These are phyloP conservation scores for Trichoderma guizhouense DNA, from an alignment of 2,329 filamentous ascomycete species.

Conservation along the genomic window DNA sequence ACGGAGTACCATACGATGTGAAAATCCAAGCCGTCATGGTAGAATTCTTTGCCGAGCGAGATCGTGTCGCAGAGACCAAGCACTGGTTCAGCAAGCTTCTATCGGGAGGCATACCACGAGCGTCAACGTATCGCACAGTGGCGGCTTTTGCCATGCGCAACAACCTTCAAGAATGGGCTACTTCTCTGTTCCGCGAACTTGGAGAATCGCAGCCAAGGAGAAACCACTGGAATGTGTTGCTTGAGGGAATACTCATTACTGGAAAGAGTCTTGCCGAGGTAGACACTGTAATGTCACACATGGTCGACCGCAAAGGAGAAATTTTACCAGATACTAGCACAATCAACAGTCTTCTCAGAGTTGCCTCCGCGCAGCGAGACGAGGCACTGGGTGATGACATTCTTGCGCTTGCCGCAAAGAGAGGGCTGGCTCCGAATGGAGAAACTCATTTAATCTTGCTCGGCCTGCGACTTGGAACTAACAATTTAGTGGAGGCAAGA, in stretches of 20 bases:
- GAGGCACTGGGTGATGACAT: slow-evolving; percentile 71
- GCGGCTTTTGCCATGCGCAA: slow-evolving; percentile 56
- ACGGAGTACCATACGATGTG: slow-evolving; percentile 44
- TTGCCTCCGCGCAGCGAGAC: slow-evolving; percentile 67
- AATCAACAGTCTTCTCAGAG: slow-evolving; percentile 72
- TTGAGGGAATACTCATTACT: slow-evolving; percentile 67
- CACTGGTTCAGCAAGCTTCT: slow-evolving; percentile 63
- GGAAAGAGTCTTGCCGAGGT: slow-evolving; percentile 60
- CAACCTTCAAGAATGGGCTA: slow-evolving; percentile 59
- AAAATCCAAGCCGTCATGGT: slow-evolving; percentile 55
- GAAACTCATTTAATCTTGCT: slow-evolving; percentile 72
- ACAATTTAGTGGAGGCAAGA: slow-evolving; percentile 68
- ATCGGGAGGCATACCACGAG: slow-evolving; percentile 24
- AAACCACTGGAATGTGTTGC: slow-evolving; percentile 65
- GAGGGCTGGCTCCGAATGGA: slow-evolving; percentile 63
- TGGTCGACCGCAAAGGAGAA: slow-evolving; percentile 58
- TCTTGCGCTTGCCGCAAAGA: slow-evolving; percentile 61
- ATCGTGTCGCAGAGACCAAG: slow-evolving; percentile 60
- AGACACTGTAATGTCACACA: slow-evolving; percentile 61
- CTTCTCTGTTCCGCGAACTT: slow-evolving; percentile 53
- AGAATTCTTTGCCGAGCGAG: slow-evolving; percentile 56
- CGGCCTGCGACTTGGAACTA: slow-evolving; percentile 68
- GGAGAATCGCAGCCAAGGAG: slow-evolving; percentile 48
- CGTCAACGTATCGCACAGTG: slow-evolving; percentile 29
- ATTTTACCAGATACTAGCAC: slow-evolving; percentile 63